Evolutionary conservation across 805 yeast species (phyloP).

Genomic region (Candida ponderosae): DNA sequence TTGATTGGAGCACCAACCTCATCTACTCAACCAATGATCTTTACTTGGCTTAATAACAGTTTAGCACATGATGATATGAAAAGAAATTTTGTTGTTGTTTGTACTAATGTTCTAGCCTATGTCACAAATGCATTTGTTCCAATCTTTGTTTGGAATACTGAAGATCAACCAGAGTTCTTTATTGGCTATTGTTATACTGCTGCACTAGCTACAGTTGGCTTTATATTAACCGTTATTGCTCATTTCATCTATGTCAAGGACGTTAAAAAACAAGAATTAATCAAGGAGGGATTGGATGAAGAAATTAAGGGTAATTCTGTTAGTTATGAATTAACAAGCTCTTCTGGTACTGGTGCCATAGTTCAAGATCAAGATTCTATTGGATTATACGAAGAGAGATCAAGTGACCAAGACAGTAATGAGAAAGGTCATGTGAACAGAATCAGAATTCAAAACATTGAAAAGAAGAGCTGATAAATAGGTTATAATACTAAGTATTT

Average conservation of each 20-base stretch:
- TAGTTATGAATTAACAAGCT: too few relatives aligned
- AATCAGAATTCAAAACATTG: too few relatives aligned
- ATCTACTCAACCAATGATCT: slow-evolving; percentile 46
- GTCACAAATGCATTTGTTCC: slow-evolving; percentile 30
- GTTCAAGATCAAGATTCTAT: too few relatives aligned
- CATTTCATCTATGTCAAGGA: too few relatives aligned
- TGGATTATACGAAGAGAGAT: too few relatives aligned
- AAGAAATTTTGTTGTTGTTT: slow-evolving; percentile 25
- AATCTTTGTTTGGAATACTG: slow-evolving; percentile 27
- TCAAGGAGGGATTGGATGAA: neutral
- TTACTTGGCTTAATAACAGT: slow-evolving; percentile 42
- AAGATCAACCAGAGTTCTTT: slow-evolving; percentile 24
- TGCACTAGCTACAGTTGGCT: slow-evolving; percentile 21
- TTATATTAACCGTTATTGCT: slow-evolving; percentile 21
- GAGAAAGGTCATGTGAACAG: too few relatives aligned
- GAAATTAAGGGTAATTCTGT: too few relatives aligned
- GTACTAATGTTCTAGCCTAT: slow-evolving; percentile 31
- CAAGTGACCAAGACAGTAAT: too few relatives aligned
- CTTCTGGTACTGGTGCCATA: too few relatives aligned
- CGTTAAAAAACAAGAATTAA: slow-evolving; percentile 17
- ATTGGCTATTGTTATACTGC: slow-evolving; percentile 30
- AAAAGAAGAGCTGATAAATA: too few relatives aligned
- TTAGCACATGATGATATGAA: slow-evolving; percentile 24
- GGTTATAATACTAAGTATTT: too few relatives aligned
- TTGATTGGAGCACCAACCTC: slow-evolving; percentile 37